Base-by-base conservation (phyloP, 768 basidiomycete species). In the Suillus cothurnatus region DNA sequence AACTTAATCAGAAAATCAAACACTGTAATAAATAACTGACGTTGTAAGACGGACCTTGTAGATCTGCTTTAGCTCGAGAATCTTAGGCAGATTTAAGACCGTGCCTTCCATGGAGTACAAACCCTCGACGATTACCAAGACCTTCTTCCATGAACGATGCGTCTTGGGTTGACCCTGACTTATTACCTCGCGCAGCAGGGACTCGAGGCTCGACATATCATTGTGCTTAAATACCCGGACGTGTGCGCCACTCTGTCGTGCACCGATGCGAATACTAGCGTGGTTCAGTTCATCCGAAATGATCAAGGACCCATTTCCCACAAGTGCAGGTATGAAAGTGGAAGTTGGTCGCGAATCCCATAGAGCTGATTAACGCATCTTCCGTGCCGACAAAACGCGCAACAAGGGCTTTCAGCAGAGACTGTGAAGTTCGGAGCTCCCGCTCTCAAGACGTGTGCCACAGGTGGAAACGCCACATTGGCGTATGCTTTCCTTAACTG, bases 111-210 rank as follows among this genome's bases (percentile, higher is more conserved):
- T 99, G 67, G 93, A 94, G 80, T 94, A 99, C 53, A 99, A 77
- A 2, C 97, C 97, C 74, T 99, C 97, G 19, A 99, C 94, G 62
- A 97, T 87, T 47, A 99, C 68, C 39, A 99, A 77, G 66, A 99
- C 98, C 82, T 97, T 98, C 82, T 97, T 97, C 97, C 97, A 99
- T 9, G 97, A 96, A n/a, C 97, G 80, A 72, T 99, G 97, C 0
- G 95, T 98, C 80, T 95, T 91, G 5, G 97, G 95, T 75, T 99
- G 97, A 19, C 97, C 97, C 77, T 99, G 97, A 71, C 92, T 94
- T 79, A 99, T 97, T 32, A 88, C 89, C 77, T 99, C 97, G 53
- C 89, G 84, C 72, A 99, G 79, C 14, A 99, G 73, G 8, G 80
- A 75, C 77, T 99, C 97, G 60, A 99, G 79, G 58, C 82, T 87